These are phyloP conservation scores for Termitomyces titanicus DNA, from an alignment of 768 basidiomycete species.

Conservation along the genomic window DNA sequence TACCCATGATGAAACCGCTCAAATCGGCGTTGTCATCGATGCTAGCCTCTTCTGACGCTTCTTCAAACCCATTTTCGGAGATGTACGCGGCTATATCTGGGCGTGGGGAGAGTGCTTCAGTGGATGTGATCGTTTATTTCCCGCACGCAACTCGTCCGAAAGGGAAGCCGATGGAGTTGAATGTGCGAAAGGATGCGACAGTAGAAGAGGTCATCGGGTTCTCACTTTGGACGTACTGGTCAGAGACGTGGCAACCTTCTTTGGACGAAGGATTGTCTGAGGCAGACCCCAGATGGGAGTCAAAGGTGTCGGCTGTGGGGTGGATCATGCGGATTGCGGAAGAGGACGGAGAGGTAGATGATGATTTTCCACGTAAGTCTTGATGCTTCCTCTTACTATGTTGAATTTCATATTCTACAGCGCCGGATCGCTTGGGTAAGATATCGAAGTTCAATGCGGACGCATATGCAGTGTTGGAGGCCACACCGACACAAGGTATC, in stretches of 20 bases:
- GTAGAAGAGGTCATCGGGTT: conserved; percentile 97
- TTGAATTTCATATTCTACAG: conserved; percentile 37
- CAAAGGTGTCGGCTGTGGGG: conserved; percentile 68
- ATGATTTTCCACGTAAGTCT: conserved; percentile 86
- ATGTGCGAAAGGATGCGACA: conserved; percentile 81
- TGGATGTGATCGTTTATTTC: conserved; percentile 77
- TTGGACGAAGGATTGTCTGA: conserved; percentile 64
- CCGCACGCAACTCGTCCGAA: conserved; percentile 67
- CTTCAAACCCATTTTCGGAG: conserved; percentile 84
- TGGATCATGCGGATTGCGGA: conserved; percentile 96
- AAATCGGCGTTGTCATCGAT: conserved; percentile 71
- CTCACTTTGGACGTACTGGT: conserved; percentile 91
- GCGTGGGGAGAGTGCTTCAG: conserved; percentile 59
- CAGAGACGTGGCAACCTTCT: conserved; percentile 77
- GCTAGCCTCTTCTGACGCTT: conserved; percentile 62
- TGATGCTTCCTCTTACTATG: not conserved
- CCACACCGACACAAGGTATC: conserved; percentile 66
- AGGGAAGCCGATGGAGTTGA: conserved; percentile 64
- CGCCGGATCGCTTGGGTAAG: conserved; percentile 84
- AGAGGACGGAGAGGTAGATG: conserved; percentile 97
- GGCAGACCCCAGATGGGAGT: conserved; percentile 57
- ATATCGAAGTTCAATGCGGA: conserved; percentile 87
- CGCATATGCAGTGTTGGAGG: conserved; percentile 85
- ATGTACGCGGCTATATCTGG: conserved; percentile 85
- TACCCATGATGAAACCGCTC: conserved; percentile 37